A percentile compares a stretch with the other conserved stretches of the same genome.
Conservation (phyloP, 257 asterid genomes). For the Fraxinus anomala region DNA sequence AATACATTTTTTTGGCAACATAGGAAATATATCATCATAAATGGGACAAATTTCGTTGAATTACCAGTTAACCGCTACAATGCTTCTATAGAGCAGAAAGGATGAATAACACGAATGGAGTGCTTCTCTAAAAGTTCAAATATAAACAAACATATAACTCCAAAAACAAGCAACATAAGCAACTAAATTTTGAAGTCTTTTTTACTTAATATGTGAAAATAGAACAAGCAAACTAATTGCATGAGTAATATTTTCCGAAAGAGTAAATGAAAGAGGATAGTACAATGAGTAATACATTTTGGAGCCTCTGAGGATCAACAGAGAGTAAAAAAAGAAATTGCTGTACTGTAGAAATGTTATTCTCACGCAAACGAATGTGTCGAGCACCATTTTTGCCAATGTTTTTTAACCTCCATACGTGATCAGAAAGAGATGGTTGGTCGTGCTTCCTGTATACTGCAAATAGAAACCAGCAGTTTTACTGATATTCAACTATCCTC, state of each 20-base stretch:
- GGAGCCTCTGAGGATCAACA: slow-evolving; percentile 33
- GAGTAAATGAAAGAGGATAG: slow-evolving; percentile 1
- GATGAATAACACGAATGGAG: neutral
- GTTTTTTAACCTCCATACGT: slow-evolving; percentile 32
- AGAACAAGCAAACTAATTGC: neutral
- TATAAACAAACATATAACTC: neutral
- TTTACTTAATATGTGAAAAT: neutral
- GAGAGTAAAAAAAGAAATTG: slow-evolving; percentile 42
- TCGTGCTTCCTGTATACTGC: slow-evolving; percentile 30
- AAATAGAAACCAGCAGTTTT: slow-evolving; percentile 20
- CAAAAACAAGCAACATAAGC: neutral
- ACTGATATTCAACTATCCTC: neutral
- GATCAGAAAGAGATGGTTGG: slow-evolving; percentile 31
- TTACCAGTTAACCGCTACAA: neutral
- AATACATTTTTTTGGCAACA: neutral
- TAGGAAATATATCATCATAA: neutral
- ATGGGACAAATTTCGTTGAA: neutral
- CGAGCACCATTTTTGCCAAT: slow-evolving; percentile 31
- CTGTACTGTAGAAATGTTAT: slow-evolving; percentile 25
- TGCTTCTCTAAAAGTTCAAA: neutral
- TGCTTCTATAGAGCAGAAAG: neutral
- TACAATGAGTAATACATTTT: slow-evolving; percentile 5
- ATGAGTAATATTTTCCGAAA: neutral
- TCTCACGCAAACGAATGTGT: slow-evolving; percentile 13
- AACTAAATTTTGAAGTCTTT: neutral